A percentile compares a stretch with the other conserved stretches of the same genome.
Evolutionary conservation across 495 filamentous ascomycete genomes (phyloP).

Genomic region (Haplographium delicatum): DNA sequence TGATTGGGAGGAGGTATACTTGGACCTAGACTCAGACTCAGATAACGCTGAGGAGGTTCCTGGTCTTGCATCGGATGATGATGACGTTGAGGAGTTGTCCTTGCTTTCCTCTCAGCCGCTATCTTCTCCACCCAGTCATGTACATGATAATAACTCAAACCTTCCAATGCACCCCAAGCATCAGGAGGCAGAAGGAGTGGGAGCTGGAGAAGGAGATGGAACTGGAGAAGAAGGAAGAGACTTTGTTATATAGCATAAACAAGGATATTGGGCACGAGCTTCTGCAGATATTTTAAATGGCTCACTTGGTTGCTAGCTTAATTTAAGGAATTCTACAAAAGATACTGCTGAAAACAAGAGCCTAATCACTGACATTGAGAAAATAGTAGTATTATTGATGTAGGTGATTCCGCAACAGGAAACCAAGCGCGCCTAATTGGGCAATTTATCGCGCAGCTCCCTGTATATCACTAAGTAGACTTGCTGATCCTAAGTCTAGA

Average conservation of each 20-base stretch:
- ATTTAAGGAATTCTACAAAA: background rate
- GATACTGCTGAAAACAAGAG: slow-evolving; percentile 4
- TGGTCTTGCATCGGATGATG: background rate
- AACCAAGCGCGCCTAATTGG: too few species aligned
- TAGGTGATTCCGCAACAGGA: too few species aligned
- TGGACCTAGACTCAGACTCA: slow-evolving; percentile 5
- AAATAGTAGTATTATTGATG: too few species aligned
- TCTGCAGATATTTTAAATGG: slow-evolving; percentile 5
- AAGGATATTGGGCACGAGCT: slow-evolving; percentile 3
- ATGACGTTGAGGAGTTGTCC: slow-evolving; percentile 1
- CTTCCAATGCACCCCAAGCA: background rate
- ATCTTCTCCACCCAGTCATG: background rate
- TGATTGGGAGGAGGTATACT: background rate
- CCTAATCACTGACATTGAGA: slow-evolving; percentile 3
- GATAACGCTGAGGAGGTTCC: background rate
- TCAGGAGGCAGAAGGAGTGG: background rate
- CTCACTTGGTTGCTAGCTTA: slow-evolving; percentile 10
- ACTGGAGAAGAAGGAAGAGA: background rate
- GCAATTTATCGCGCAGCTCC: too few species aligned
- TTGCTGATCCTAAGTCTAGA: too few species aligned
- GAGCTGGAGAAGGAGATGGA: slow-evolving; percentile 1
- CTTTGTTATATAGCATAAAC: background rate
- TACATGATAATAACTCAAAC: too few species aligned
- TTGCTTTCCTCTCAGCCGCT: background rate
- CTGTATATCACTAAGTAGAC: too few species aligned